Evolutionary conservation across 2,329 filamentous ascomycete species (phyloP).

Genomic region (Fusarium sarcochroum): DNA sequence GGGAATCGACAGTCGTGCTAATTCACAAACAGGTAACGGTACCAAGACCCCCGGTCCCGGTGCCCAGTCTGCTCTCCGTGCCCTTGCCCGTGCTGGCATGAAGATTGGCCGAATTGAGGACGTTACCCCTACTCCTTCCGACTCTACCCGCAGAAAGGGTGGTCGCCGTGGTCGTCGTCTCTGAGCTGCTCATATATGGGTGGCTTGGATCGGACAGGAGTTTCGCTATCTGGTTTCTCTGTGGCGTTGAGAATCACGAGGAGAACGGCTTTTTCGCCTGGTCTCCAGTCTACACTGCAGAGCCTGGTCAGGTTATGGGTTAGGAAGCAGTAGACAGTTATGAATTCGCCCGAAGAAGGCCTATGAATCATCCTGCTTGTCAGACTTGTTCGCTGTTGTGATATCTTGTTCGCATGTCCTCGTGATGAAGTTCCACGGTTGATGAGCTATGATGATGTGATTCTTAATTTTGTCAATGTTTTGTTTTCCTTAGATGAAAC

Average conservation of each 20-base stretch:
- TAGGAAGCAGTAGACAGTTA: conserved; percentile 58
- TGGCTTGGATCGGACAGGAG: conserved; percentile 54
- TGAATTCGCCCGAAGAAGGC: conserved; percentile 61
- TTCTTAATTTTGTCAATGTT: no score
- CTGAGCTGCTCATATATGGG: conserved; percentile 66
- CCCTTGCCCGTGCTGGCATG: conserved; percentile 99
- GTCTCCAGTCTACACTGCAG: conserved; percentile 70
- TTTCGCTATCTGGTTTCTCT: conserved; percentile 66
- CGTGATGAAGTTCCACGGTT: conserved; percentile 16
- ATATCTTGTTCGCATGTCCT: conserved; percentile 25
- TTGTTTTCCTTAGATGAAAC: no score
- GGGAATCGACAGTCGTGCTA: conserved; percentile 5
- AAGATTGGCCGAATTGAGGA: conserved; percentile 99
- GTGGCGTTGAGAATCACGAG: conserved; percentile 80
- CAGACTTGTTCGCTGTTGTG: conserved; percentile 44
- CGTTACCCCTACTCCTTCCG: conserved; percentile 98
- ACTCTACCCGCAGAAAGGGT: conserved; percentile 99
- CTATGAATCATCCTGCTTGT: conserved; percentile 57
- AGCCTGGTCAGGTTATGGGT: conserved; percentile 55
- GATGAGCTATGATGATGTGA: conserved; percentile 31
- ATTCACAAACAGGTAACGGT: conserved; percentile 79
- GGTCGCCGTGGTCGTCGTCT: conserved; percentile 99
- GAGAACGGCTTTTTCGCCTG: conserved; percentile 78
- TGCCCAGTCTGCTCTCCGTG: conserved; percentile 98
- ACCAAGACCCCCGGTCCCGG: conserved; percentile 99